Percentiles rank a stretch among this genome's conserved stretches.
phyloP scores from a whole-genome alignment of 2,329 filamentous ascomycete genomes.

The Curvularia lunata region DNA sequence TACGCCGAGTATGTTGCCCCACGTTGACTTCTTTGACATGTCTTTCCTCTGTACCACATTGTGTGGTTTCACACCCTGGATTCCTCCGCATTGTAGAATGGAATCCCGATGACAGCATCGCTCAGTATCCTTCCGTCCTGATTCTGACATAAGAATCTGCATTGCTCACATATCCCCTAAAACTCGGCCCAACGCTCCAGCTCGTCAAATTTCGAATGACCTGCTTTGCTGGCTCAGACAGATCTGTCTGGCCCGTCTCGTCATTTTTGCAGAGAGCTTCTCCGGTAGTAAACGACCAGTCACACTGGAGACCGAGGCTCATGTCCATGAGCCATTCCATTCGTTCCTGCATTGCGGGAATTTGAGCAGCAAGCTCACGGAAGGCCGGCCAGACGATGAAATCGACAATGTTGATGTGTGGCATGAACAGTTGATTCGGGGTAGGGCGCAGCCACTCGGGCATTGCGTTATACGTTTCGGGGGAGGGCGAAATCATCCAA shows the following conservation, averaged over 20 bases:
- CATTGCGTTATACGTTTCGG: slow-evolving; percentile 30
- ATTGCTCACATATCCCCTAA: slow-evolving; percentile 32
- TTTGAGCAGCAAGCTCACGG: slow-evolving; percentile 32
- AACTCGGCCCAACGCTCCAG: slow-evolving; percentile 33
- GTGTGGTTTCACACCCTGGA: no score
- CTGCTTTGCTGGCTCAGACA: slow-evolving; percentile 25
- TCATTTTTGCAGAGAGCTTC: slow-evolving; percentile 19
- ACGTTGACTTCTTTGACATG: neutral
- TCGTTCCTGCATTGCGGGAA: slow-evolving; percentile 33
- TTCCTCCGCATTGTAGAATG: neutral
- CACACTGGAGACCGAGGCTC: slow-evolving; percentile 24
- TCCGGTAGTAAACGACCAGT: slow-evolving; percentile 22
- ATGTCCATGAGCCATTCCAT: slow-evolving; percentile 37
- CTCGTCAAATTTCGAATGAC: slow-evolving; percentile 22
- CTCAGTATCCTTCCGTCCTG: slow-evolving; percentile 25
- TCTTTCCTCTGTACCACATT: neutral
- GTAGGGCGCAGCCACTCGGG: slow-evolving; percentile 36
- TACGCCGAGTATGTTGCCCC: neutral
- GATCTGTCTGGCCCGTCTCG: slow-evolving; percentile 24
- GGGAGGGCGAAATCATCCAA: slow-evolving; percentile 36
- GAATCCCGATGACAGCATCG: neutral
- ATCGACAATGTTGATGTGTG: slow-evolving; percentile 32
- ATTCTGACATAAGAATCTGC: slow-evolving; percentile 34
- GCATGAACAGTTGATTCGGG: slow-evolving; percentile 37
- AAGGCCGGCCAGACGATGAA: slow-evolving; percentile 35